Evolutionary conservation across 495 filamentous ascomycete genomes (phyloP).

Genomic region (Opeltia flavorubescens): DNA sequence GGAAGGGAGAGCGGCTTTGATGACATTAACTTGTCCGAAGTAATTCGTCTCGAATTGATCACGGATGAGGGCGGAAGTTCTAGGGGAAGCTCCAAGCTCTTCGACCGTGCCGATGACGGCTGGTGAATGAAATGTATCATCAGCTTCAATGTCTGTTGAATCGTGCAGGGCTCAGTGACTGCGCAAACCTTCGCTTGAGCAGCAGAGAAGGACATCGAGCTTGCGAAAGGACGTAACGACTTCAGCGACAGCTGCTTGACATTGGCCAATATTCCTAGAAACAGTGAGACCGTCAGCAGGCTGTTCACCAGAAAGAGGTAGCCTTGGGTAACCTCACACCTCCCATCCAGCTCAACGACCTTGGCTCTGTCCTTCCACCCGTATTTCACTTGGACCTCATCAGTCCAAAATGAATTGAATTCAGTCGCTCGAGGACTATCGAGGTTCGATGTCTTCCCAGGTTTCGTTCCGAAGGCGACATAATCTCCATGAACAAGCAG

Average conservation of each 20-base stretch:
- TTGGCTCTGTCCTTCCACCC: conserved; percentile 32
- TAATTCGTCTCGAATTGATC: conserved; percentile 96
- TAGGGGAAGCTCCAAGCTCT: conserved; percentile 61
- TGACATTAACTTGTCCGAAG: conserved; percentile 86
- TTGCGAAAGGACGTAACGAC: conserved; percentile 70
- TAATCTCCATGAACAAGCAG: conserved; percentile 76
- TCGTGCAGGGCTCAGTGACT: not conserved
- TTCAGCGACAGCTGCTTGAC: conserved; percentile 77
- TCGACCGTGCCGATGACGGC: conserved; percentile 85
- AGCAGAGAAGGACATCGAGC: conserved; percentile 80
- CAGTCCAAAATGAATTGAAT: conserved; percentile 41
- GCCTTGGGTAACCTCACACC: conserved; percentile 21
- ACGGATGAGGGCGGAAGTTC: conserved; percentile 63
- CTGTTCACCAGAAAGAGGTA: not conserved
- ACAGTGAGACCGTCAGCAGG: not conserved
- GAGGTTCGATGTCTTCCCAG: conserved; percentile 30
- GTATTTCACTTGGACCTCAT: conserved; percentile 43
- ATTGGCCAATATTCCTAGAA: conserved; percentile 20
- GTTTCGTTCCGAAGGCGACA: conserved; percentile 62
- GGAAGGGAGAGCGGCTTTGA: conserved; percentile 73
- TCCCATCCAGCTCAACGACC: conserved; percentile 34
- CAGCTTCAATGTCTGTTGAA: not conserved
- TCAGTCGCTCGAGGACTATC: conserved; percentile 33
- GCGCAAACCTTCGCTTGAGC: conserved; percentile 61
- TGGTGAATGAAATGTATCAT: conserved; percentile 20